These are phyloP conservation scores for Kalmanozyma brasiliensis DNA, from an alignment of 1,284 basidiomycete species.

Conservation along the genomic window DNA sequence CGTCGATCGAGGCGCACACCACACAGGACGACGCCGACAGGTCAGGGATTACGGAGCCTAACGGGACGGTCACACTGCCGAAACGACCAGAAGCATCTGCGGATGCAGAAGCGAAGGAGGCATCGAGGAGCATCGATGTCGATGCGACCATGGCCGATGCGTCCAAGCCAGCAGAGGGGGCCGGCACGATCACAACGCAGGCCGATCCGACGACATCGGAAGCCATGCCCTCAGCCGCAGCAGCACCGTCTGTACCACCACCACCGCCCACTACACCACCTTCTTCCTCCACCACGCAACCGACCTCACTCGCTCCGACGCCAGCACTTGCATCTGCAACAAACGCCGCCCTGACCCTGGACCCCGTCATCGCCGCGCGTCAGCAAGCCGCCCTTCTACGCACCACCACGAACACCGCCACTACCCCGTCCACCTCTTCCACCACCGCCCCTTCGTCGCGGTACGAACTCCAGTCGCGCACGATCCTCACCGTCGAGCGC, in stretches of 20 bases:
- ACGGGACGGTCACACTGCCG: too few relatives aligned
- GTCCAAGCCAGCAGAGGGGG: neutral
- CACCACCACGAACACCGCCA: neutral
- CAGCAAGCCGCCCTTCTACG: conserved; percentile 14
- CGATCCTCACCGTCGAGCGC: conserved; percentile 51
- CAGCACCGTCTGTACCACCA: neutral
- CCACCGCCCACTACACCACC: neutral
- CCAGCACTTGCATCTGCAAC: neutral
- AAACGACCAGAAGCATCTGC: neutral
- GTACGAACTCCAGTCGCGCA: conserved; percentile 46
- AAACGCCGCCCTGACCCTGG: conserved; percentile 19
- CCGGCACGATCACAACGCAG: too few relatives aligned
- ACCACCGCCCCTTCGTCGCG: neutral
- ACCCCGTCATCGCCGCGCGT: conserved; percentile 45
- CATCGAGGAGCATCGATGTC: neutral
- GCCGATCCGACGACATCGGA: neutral
- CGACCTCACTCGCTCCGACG: too few relatives aligned
- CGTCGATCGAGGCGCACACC: too few relatives aligned
- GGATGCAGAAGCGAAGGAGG: neutral
- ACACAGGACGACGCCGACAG: neutral
- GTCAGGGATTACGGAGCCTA: too few relatives aligned
- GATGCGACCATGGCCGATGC: neutral
- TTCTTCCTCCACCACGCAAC: neutral
- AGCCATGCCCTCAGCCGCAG: neutral
- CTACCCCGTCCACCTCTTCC: neutral